A percentile compares a stretch with the other conserved stretches of the same genome.
These are phyloP conservation scores for Solanum sejunctum DNA, from an alignment of 257 asterid species.

Conservation along the genomic window DNA sequence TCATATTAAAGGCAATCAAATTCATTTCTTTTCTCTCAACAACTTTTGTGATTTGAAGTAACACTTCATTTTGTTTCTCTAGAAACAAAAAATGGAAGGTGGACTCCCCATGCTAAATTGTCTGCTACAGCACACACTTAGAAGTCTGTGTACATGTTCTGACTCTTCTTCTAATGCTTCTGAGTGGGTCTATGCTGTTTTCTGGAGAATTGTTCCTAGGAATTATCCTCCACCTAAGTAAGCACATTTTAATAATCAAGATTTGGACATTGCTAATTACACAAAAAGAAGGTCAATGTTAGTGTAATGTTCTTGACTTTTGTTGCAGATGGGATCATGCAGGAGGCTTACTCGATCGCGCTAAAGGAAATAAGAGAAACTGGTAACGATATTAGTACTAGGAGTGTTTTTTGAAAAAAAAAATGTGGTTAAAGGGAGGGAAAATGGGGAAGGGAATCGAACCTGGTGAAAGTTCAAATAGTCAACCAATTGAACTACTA, in stretches of 20 bases:
- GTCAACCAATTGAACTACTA: background rate
- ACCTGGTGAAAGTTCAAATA: no score
- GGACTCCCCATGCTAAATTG: conserved; percentile 73
- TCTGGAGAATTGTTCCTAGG: conserved; percentile 80
- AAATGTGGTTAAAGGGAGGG: background rate
- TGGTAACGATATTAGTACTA: conserved; percentile 25
- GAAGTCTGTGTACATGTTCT: conserved; percentile 49
- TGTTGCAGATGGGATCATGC: conserved; percentile 68
- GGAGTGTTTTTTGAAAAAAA: background rate
- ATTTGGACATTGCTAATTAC: background rate
- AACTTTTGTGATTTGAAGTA: conserved; percentile 19
- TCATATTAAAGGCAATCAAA: conserved; percentile 3
- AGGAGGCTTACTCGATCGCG: conserved; percentile 50
- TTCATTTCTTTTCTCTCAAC: conserved; percentile 6
- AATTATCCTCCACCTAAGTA: conserved; percentile 87
- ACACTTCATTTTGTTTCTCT: conserved; percentile 10
- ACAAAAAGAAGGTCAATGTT: background rate
- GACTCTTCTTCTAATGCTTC: conserved; percentile 32
- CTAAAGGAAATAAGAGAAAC: conserved; percentile 68
- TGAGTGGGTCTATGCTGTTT: conserved; percentile 74
- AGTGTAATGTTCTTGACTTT: background rate
- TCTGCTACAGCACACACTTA: conserved; percentile 64
- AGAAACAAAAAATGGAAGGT: conserved; percentile 42
- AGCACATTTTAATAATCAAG: conserved; percentile 1
- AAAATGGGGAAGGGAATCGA: no score